phyloP scores from a whole-genome alignment of 345 rosid genomes.

The sweet orange (Citrus sinensis) region DNA sequence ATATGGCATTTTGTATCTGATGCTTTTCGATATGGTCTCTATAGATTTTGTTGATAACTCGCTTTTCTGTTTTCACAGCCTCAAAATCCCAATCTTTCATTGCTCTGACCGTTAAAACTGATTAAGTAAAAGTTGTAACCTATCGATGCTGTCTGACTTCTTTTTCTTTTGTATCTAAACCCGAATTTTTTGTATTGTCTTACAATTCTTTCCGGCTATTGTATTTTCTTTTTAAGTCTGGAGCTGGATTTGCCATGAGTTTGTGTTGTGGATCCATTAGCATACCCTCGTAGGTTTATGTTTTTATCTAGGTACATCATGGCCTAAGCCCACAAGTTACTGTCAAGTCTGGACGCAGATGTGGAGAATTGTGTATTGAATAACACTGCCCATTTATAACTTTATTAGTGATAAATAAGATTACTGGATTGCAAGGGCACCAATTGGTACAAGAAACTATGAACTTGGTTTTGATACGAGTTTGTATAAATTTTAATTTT shows the following conservation, averaged over 20 bases:
- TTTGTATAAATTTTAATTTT: conserved; percentile 7
- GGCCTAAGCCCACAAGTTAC: neutral
- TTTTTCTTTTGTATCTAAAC: neutral
- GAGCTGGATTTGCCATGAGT: neutral
- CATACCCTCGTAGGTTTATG: neutral
- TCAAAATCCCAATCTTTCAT: neutral
- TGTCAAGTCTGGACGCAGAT: neutral
- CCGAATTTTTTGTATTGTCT: neutral
- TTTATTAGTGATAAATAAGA: neutral
- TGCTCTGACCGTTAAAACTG: neutral
- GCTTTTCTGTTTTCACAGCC: neutral
- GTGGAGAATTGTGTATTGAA: neutral
- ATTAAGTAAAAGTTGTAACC: neutral
- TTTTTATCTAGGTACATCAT: neutral
- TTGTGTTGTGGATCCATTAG: neutral
- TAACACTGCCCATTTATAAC: neutral
- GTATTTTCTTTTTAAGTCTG: neutral
- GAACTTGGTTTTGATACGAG: neutral
- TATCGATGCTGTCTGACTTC: neutral
- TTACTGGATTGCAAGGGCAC: conserved; percentile 1
- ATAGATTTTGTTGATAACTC: neutral
- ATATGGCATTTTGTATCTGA: neutral
- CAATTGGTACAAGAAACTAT: neutral
- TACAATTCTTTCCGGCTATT: neutral
- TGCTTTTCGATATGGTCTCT: conserved; percentile 1